A percentile compares a stretch with the other conserved stretches of the same genome.
These are phyloP conservation scores for Scleroderma bovista DNA, from an alignment of 768 basidiomycete genomes.

Conservation along the genomic window DNA sequence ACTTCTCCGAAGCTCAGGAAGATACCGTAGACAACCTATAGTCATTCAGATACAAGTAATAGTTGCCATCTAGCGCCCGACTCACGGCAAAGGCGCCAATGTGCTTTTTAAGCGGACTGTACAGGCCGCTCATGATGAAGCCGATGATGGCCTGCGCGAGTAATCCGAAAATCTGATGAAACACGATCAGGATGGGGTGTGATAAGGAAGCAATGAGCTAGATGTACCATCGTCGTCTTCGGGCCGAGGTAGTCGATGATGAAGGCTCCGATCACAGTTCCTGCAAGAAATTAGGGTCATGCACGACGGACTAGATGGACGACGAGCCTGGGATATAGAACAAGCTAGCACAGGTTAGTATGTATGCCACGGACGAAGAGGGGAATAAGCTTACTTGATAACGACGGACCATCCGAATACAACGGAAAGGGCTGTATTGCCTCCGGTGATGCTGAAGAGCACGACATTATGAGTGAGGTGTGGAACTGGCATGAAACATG, in stretches of 20 bases:
- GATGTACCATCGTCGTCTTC: constrained; percentile 62
- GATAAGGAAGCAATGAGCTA: not conserved
- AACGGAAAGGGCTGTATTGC: constrained; percentile 43
- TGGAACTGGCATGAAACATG: not conserved
- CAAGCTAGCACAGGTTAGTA: constrained; percentile 31
- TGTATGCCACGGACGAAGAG: constrained; percentile 30
- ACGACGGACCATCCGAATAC: constrained; percentile 84
- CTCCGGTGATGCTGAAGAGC: constrained; percentile 51
- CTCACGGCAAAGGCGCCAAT: constrained; percentile 72
- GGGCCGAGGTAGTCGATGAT: constrained; percentile 72
- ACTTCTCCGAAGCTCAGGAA: constrained; percentile 89
- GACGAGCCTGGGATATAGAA: constrained; percentile 59
- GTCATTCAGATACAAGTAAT: not conserved
- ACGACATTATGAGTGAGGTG: not conserved
- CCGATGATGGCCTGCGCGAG: constrained; percentile 67
- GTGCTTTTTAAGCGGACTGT: constrained; percentile 52
- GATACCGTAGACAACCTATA: constrained; percentile 78
- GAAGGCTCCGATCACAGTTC: constrained; percentile 69
- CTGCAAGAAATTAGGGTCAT: constrained; percentile 18
- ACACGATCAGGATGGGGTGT: not conserved
- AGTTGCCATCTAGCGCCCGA: not conserved
- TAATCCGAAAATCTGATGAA: constrained; percentile 56
- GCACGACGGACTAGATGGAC: not conserved
- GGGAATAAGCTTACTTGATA: constrained; percentile 54
- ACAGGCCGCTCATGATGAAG: constrained; percentile 87